phyloP scores from a whole-genome alignment of 2,329 filamentous ascomycete genomes.

The Arachnomyces sp. region DNA sequence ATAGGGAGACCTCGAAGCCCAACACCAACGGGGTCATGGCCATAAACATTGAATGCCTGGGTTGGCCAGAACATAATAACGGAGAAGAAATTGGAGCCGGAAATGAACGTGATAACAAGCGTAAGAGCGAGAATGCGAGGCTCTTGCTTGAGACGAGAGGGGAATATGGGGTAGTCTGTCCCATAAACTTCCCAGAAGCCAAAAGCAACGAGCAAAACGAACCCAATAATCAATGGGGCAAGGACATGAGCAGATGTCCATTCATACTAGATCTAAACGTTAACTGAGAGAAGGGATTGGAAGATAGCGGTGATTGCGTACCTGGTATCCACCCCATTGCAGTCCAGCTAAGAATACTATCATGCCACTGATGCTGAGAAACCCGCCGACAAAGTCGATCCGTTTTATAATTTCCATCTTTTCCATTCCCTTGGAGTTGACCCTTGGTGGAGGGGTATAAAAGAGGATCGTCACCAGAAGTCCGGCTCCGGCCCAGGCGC shows the following conservation, averaged over 20 bases:
- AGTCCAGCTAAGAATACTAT: slow-evolving; percentile 43
- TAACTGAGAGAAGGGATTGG: background rate
- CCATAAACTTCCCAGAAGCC: slow-evolving; percentile 41
- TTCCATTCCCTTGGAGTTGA: slow-evolving; percentile 33
- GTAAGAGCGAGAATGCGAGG: slow-evolving; percentile 47
- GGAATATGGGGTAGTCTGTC: slow-evolving; percentile 41
- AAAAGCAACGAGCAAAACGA: slow-evolving; percentile 36
- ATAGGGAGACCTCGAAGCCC: slow-evolving; percentile 60
- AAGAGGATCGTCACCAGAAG: slow-evolving; percentile 36
- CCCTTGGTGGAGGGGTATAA: slow-evolving; percentile 40
- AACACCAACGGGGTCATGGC: slow-evolving; percentile 55
- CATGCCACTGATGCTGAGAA: slow-evolving; percentile 42
- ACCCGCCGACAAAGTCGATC: slow-evolving; percentile 45
- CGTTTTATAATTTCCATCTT: slow-evolving; percentile 34
- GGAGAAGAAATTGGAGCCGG: slow-evolving; percentile 53
- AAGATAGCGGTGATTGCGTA: slow-evolving; percentile 10
- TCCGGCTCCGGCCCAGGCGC: slow-evolving; percentile 36
- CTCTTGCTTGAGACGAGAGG: slow-evolving; percentile 38
- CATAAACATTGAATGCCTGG: slow-evolving; percentile 58
- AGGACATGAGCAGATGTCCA: slow-evolving; percentile 41
- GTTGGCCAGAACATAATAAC: slow-evolving; percentile 55
- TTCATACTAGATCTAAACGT: slow-evolving; percentile 26
- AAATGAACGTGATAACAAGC: slow-evolving; percentile 52
- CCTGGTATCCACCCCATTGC: slow-evolving; percentile 46
- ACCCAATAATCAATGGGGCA: slow-evolving; percentile 39